A percentile compares a stretch with the other conserved stretches of the same genome.
phyloP scores from a whole-genome alignment of 805 yeast species.

The Nakazawaea anatomiae region DNA sequence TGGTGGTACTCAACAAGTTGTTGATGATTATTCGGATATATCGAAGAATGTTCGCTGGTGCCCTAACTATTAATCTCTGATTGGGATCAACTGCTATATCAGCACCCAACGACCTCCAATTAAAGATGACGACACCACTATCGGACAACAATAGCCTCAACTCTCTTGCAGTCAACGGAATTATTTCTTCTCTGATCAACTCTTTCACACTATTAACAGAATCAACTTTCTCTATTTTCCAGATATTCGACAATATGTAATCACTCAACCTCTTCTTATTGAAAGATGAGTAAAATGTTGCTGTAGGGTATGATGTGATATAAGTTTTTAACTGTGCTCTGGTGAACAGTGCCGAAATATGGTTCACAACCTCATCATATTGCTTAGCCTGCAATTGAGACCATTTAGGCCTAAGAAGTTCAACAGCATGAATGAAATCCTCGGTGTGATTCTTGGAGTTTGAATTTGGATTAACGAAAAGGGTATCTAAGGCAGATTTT shows the following conservation, averaged over 20 bases:
- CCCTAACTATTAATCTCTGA: conserved; percentile 22
- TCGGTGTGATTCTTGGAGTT: background rate
- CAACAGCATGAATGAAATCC: conserved; percentile 1
- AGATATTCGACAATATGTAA: conserved; percentile 1
- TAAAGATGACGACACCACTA: conserved; percentile 23
- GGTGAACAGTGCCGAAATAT: conserved; percentile 2
- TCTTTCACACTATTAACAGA: conserved; percentile 13
- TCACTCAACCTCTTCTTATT: conserved; percentile 1
- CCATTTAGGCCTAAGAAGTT: background rate
- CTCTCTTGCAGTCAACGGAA: conserved; percentile 23
- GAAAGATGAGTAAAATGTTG: background rate
- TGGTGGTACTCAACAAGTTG: conserved; percentile 21
- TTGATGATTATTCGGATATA: conserved; percentile 29
- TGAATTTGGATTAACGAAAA: background rate
- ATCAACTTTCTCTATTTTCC: conserved; percentile 4
- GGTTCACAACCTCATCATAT: background rate
- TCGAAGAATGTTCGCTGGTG: conserved; percentile 19
- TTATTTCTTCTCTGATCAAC: conserved; percentile 16
- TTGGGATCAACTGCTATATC: conserved; percentile 21
- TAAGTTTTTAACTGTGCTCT: background rate
- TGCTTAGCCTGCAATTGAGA: background rate
- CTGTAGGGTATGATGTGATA: background rate
- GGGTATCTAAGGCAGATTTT: background rate
- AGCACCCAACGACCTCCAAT: conserved; percentile 31
- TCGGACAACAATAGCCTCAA: conserved; percentile 25